Evolutionary conservation across 2,329 filamentous ascomycete species (phyloP).

Genomic region (Zopfia rhizophila): DNA sequence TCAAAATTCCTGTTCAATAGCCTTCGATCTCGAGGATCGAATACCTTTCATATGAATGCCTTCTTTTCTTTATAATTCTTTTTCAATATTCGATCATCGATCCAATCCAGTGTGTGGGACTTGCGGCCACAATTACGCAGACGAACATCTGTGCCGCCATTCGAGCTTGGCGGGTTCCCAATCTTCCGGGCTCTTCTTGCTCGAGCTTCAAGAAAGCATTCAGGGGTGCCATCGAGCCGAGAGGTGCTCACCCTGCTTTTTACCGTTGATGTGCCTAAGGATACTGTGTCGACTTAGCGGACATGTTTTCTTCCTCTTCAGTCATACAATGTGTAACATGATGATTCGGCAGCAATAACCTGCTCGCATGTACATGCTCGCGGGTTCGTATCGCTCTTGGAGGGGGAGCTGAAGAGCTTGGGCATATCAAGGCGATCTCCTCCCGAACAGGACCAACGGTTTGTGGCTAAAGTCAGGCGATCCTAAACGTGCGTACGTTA

Average conservation of each 20-base stretch:
- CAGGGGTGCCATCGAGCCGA: too few species aligned
- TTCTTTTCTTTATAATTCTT: too few species aligned
- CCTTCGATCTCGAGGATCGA: too few species aligned
- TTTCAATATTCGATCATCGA: constrained; percentile 17
- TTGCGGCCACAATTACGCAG: constrained; percentile 20
- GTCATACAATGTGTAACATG: not conserved
- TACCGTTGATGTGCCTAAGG: too few species aligned
- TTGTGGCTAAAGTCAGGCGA: constrained; percentile 25
- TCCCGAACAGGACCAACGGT: constrained; percentile 24
- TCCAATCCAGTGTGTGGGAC: constrained; percentile 20
- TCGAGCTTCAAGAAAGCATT: too few species aligned
- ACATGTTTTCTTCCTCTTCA: not conserved
- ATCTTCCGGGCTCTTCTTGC: too few species aligned
- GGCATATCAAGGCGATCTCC: constrained; percentile 9
- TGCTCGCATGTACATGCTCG: constrained; percentile 4
- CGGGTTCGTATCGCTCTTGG: constrained; percentile 8
- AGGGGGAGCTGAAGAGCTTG: constrained; percentile 19
- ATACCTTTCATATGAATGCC: too few species aligned
- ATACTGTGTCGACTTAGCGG: too few species aligned
- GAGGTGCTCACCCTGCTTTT: too few species aligned
- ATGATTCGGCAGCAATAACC: constrained; percentile 3
- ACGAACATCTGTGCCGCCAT: constrained; percentile 25
- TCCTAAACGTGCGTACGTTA: too few species aligned
- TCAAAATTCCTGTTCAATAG: too few species aligned
- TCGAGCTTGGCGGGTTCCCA: constrained; percentile 20